Conservation (phyloP, 2,329 filamentous ascomycete species). For the Fusarium succisae region DNA sequence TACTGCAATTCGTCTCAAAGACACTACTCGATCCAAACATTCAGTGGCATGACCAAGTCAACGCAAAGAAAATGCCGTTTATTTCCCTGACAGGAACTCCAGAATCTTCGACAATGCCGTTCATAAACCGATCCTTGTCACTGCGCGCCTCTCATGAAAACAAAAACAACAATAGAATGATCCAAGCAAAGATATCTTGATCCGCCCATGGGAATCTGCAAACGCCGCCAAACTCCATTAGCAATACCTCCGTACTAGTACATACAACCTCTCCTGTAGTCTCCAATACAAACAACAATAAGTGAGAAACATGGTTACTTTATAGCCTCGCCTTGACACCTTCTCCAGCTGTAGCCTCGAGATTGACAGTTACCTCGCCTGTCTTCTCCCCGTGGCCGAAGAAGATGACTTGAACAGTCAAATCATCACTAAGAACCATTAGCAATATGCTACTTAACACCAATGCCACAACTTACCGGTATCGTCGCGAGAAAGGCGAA, state of each 20-base stretch:
- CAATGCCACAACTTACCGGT: conserved; percentile 67
- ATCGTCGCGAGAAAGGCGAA: conserved; percentile 88
- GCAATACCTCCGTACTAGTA: neutral
- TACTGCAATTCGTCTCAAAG: neutral
- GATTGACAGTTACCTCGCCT: conserved; percentile 83
- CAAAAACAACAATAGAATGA: neutral
- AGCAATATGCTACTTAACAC: neutral
- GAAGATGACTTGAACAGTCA: conserved; percentile 98
- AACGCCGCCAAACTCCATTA: conserved; percentile 40
- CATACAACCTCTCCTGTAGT: neutral
- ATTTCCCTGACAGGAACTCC: neutral
- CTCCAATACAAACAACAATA: neutral
- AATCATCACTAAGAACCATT: conserved; percentile 74
- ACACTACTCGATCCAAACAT: neutral
- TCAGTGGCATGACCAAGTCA: neutral
- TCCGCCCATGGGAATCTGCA: conserved; percentile 17
- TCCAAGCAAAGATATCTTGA: neutral
- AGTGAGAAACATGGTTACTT: neutral
- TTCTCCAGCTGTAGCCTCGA: conserved; percentile 78
- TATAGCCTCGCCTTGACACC: conserved; percentile 54
- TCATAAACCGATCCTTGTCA: neutral
- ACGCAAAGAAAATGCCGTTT: neutral
- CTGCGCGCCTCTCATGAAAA: conserved; percentile 12
- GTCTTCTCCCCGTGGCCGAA: conserved; percentile 84
- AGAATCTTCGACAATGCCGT: neutral